Evolutionary conservation across 345 rosid genomes (phyloP).

Genomic region (Limnanthes douglasii): DNA sequence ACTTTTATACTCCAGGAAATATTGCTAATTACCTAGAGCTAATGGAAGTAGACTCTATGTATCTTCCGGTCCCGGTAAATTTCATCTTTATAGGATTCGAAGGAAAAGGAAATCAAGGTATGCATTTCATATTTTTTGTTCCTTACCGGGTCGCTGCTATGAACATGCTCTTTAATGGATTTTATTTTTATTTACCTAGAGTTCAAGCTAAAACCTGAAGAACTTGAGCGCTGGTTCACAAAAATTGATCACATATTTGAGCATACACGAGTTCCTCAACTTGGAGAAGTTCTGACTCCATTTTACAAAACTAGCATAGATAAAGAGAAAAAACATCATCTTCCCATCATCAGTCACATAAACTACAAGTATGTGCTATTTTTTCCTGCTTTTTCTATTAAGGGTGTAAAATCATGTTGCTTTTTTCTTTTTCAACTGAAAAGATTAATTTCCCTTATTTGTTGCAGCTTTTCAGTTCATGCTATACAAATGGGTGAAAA

Average conservation of each 20-base stretch:
- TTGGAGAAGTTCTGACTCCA: conserved; percentile 60
- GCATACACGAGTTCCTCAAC: conserved; percentile 70
- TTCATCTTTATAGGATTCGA: conserved; percentile 94
- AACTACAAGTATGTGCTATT: conserved; percentile 61
- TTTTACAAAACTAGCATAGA: conserved; percentile 52
- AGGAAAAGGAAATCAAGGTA: conserved; percentile 95
- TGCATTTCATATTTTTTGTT: not conserved
- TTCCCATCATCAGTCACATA: conserved; percentile 61
- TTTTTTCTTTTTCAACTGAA: conserved; percentile 6
- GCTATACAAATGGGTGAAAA: conserved; percentile 87
- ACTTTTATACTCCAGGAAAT: conserved; percentile 28
- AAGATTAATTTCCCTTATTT: conserved; percentile 2
- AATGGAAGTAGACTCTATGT: conserved; percentile 76
- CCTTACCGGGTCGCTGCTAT: conserved; percentile 4
- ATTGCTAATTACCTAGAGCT: conserved; percentile 77
- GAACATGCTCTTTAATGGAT: conserved; percentile 6
- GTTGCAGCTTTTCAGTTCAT: conserved; percentile 78
- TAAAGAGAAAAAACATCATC: conserved; percentile 51
- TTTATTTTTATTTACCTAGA: conserved; percentile 20
- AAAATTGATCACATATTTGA: conserved; percentile 87
- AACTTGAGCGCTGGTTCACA: conserved; percentile 89
- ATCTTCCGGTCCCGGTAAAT: conserved; percentile 88
- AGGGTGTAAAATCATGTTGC: conserved; percentile 2
- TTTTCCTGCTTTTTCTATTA: conserved; percentile 4
- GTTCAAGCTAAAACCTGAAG: conserved; percentile 69